Evolutionary conservation across 1,284 basidiomycete species (phyloP), one percentile per base, ranked within the genome.

Genomic region (Caloboletus inedulis): DNA sequence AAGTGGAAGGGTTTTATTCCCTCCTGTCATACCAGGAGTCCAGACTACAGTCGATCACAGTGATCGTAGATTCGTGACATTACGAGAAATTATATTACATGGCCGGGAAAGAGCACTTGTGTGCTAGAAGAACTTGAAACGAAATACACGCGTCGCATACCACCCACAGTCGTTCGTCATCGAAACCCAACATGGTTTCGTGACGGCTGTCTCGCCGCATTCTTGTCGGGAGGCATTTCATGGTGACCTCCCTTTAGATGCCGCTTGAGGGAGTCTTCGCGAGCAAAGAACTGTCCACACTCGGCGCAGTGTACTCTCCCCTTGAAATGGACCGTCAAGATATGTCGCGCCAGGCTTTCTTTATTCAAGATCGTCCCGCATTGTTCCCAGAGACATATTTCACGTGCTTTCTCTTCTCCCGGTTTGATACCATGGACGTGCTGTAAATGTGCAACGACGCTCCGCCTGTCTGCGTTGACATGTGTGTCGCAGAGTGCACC

Each of bases 241-340:
- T 68, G 58, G 5, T 49, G 49, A 14, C 45, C 29, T 23, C 62
- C 58, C 23, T 53, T 64, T 0, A 45, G 27, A 30, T 64, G 62
- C 10, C 65, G 54, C 55, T 54, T 68, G 12, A 64, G 52, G 0
- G 62, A 66, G 21, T 64, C 62, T 30, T 63, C 66, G 0, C 66
- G 66, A 16, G 66, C 64, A 55, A 64, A 68, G 5, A 0, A 12
- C 34, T 40, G 0, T 14, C 60, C 51, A 21, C 55, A 63, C 2
- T 53, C 10, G 3, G 3, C 0, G 4, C 62, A 64, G 2, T 36
- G 27, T 1, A 49, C 58, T 10, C 18, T 35, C 13, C 59, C 49
- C 51, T 55, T 65, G 14, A 55, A 43, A 35, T 64, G 62, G 0
- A 64, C 54, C 18, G 64, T 39, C 41, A 59, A 18, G 25, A 65